Conservation (phyloP, 192 early-diverging fungal genomes). For the Coemansia sp. region DNA sequence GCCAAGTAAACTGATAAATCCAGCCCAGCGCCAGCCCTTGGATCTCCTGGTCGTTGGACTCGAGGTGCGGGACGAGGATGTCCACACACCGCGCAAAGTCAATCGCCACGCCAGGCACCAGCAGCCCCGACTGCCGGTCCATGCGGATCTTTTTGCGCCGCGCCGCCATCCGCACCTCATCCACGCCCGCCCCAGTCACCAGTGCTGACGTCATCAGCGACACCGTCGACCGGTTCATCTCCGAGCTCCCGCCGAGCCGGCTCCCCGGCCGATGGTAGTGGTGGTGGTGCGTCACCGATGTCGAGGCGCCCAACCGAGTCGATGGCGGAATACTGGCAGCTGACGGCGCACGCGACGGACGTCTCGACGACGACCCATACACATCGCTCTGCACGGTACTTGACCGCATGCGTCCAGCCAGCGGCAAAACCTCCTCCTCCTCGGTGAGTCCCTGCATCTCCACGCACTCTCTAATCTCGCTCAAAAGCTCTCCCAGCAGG, state of each 20-base stretch:
- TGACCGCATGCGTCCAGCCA: conserved; percentile 26
- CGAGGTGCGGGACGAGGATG: conserved; percentile 83
- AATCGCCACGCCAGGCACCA: conserved; percentile 50
- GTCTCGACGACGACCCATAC: conserved; percentile 2
- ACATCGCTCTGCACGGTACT: conserved; percentile 35
- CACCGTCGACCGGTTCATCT: conserved; percentile 21
- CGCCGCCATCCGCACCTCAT: conserved; percentile 52
- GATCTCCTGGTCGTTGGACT: conserved; percentile 77
- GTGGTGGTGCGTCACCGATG: not conserved
- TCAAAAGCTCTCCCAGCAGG: conserved; percentile 86
- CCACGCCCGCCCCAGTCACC: conserved; percentile 18
- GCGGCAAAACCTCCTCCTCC: not conserved
- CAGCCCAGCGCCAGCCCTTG: conserved; percentile 91
- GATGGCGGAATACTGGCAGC: conserved; percentile 16
- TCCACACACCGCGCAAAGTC: conserved; percentile 83
- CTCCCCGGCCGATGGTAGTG: conserved; percentile 7
- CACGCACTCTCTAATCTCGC: conserved; percentile 73
- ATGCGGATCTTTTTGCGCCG: conserved; percentile 41
- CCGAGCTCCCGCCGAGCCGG: conserved; percentile 6
- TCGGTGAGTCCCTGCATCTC: conserved; percentile 26
- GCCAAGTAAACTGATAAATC: conserved; percentile 86
- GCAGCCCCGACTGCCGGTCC: conserved; percentile 13
- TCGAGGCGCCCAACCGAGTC: not conserved
- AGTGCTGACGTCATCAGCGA: conserved; percentile 44
- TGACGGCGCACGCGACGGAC: conserved; percentile 31